These are phyloP conservation scores for Leishmania tarentolae DNA, from an alignment of 208 protist genomes.

Conservation along the genomic window DNA sequence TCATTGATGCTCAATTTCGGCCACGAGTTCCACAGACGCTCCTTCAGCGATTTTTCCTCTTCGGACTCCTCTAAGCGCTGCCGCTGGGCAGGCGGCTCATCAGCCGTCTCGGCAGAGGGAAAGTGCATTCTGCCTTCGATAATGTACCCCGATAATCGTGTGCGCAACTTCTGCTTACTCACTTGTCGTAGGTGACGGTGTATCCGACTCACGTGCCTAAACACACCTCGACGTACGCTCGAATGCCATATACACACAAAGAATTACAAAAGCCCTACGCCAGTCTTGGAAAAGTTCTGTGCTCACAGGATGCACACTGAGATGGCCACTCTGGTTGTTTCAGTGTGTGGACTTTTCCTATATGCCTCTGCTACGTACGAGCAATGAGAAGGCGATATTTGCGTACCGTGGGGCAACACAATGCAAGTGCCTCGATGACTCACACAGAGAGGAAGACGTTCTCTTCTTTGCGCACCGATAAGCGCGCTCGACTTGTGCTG, in stretches of 20 bases:
- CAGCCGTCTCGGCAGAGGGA: background rate
- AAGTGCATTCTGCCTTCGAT: constrained; percentile 21
- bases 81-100: constrained; percentile 21
- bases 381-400: background rate
- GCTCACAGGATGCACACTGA: background rate
- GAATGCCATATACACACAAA: background rate
- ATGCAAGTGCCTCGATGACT: background rate
- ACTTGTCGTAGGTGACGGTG: background rate
- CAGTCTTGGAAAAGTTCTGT: background rate
- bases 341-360: background rate
- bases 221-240: background rate
- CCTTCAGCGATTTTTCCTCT: constrained; percentile 33
- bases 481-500: background rate
- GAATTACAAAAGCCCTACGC: background rate
- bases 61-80: constrained; percentile 32
- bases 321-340: background rate
- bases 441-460: background rate
- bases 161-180: background rate
- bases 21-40: constrained; percentile 43
- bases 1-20: constrained; percentile 22
- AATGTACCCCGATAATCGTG: background rate
- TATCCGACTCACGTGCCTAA: background rate
- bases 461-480: background rate
- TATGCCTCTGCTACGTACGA: background rate
- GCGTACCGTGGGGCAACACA: background rate